Base-by-base conservation (phyloP, 2,329 filamentous ascomycete genomes). In the Amauroascus verrucosus region DNA sequence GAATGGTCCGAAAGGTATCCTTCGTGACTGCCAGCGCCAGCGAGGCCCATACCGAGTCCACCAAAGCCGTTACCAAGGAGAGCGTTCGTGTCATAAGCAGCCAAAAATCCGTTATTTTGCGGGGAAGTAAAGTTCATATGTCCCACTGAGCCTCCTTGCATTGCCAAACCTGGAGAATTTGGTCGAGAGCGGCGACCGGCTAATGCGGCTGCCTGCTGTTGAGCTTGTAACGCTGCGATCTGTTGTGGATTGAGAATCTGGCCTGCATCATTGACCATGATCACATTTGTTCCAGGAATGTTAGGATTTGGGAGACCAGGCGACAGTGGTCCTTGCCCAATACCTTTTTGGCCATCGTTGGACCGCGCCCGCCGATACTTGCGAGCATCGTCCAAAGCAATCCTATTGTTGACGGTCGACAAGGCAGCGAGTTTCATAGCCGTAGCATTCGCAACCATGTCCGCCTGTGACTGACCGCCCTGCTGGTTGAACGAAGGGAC, bases 401-500 rank as follows among this genome's bases (percentile, higher is more conserved):
- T 95, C 40, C 93, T 86, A 70, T 97, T 98, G 75, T 97, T 98
- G 48, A 98, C 93, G 2, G 93, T 98, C 4, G 91, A 97, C 44
- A 98, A 77, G 16, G 93, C 93, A 44, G 93, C 93, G 49, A 98
- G 80, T 70, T 98, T 98, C 93, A 98, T 98, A 20, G 93, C 93
- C 14, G 93, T 97, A 24, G 93, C 93, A 66, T 97, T 98, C 55
- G 93, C 93, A 54, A 98, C 86, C 91, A 97, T 97, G 65, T 98
- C 93, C 14, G 89, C 90, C 68, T 96, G 90, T 53, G 79, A 83
- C 57, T 75, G 76, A 14, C 76, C 72, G 37, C 72, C 72, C 60
- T 78, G 65, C 32, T 57, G 56, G 58, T 79, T 84, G 70, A 97
- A 98, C 60, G 84, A 91, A 38, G 88, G 75, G 4, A 91, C 87